phyloP scores from a whole-genome alignment of 2,329 filamentous ascomycete species.

The Scytalidium lignicola region DNA sequence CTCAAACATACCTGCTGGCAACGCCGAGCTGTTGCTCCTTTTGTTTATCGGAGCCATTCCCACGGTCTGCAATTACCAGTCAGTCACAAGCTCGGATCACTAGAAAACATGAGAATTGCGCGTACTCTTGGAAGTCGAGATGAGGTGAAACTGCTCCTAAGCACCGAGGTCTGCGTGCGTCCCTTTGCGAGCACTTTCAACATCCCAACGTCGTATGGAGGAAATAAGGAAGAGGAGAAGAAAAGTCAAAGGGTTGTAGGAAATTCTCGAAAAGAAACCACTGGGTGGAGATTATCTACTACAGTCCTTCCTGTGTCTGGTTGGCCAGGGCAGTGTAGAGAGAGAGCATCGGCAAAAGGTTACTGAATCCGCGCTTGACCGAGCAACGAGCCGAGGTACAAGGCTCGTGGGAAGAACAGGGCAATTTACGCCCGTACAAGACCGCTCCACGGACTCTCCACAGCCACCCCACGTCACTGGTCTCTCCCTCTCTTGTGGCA shows the following conservation, averaged over 20 bases:
- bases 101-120: neutral
- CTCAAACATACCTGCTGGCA: constrained; percentile 42
- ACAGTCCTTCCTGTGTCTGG: neutral
- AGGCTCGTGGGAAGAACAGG: too few species aligned
- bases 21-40: constrained; percentile 51
- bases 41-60: constrained; percentile 48
- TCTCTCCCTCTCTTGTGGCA: too few species aligned
- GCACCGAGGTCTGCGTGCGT: constrained; percentile 25
- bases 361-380: neutral
- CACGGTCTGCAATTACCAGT: constrained; percentile 16
- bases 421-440: too few species aligned
- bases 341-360: neutral
- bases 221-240: constrained; percentile 5
- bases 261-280: neutral
- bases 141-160: constrained; percentile 24
- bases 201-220: constrained; percentile 21
- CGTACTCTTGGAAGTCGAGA: constrained; percentile 21
- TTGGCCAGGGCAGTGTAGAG: neutral
- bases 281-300: neutral
- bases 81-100: constrained; percentile 7
- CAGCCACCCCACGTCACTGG: too few species aligned
- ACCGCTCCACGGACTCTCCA: too few species aligned
- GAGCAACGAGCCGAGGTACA: neutral
- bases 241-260: neutral
- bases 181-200: constrained; percentile 28